Evolutionary conservation across 371 early-diverging fungal species (phyloP).

Genomic region (Basidiobolus heterosporus): DNA sequence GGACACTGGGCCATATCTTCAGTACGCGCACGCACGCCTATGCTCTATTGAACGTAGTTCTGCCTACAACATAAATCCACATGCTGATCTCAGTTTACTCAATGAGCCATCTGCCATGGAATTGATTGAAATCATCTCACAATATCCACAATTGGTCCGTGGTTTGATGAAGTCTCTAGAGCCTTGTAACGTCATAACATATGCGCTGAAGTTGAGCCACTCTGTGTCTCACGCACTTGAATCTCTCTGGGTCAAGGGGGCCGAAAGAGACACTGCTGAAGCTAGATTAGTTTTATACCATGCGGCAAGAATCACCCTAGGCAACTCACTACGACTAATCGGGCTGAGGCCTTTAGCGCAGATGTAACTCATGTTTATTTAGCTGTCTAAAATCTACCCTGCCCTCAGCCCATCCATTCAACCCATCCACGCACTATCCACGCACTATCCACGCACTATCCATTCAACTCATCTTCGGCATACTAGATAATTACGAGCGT

Average conservation of each 20-base stretch:
- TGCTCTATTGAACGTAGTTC: conserved; percentile 84
- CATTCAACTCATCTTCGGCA: no score
- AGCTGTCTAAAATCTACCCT: background rate
- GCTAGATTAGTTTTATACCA: conserved; percentile 64
- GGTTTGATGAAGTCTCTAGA: conserved; percentile 49
- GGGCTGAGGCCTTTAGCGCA: conserved; percentile 72
- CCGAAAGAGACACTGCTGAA: conserved; percentile 59
- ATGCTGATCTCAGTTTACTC: conserved; percentile 45
- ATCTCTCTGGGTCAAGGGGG: conserved; percentile 66
- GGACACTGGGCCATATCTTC: conserved; percentile 98
- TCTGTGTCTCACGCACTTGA: conserved; percentile 73
- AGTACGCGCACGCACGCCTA: conserved; percentile 93
- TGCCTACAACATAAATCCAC: conserved; percentile 26
- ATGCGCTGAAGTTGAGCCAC: conserved; percentile 76
- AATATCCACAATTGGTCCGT: conserved; percentile 81
- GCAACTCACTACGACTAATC: conserved; percentile 59
- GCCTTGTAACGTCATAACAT: conserved; percentile 86
- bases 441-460: no score
- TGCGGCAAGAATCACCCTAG: conserved; percentile 54
- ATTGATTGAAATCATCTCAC: conserved; percentile 65
- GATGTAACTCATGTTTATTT: conserved; percentile 63
- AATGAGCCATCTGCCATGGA: conserved; percentile 54
- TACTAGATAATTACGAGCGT: no score
- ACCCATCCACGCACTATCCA: no score
- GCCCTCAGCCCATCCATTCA: no score